Percentiles rank a stretch among this genome's conserved stretches.
Evolutionary conservation across 805 yeast species (phyloP).

Genomic region (Candida maesae): DNA sequence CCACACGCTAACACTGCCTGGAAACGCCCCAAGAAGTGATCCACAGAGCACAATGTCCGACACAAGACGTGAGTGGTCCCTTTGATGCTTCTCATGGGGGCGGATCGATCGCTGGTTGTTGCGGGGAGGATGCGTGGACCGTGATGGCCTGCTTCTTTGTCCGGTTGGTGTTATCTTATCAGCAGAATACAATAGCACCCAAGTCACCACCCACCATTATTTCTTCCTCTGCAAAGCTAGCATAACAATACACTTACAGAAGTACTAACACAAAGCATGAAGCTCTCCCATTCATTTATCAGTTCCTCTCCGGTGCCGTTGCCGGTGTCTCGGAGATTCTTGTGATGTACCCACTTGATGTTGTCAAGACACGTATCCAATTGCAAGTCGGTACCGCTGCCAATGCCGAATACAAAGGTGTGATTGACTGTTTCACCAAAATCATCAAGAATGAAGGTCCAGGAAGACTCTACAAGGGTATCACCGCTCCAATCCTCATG

Average conservation of each 20-base stretch:
- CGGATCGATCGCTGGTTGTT: too few relatives aligned
- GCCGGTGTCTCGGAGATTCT: slow-evolving; percentile 97
- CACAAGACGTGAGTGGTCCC: slow-evolving; percentile 13
- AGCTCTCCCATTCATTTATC: slow-evolving; percentile 87
- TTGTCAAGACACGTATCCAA: slow-evolving; percentile 95
- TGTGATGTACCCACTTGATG: slow-evolving; percentile 95
- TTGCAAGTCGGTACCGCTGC: slow-evolving; percentile 52
- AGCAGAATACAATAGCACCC: too few relatives aligned
- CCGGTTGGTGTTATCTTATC: slow-evolving; percentile 1
- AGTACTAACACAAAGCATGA: too few relatives aligned
- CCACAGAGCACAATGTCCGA: slow-evolving; percentile 7
- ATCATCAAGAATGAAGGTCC: slow-evolving; percentile 86
- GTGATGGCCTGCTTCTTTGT: too few relatives aligned
- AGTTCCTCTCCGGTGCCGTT: slow-evolving; percentile 86
- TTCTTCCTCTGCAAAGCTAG: too few relatives aligned
- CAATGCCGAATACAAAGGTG: slow-evolving; percentile 72
- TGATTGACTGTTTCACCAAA: slow-evolving; percentile 77
- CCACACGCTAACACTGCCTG: background rate
- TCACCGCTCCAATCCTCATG: slow-evolving; percentile 94
- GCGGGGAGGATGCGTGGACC: too few relatives aligned
- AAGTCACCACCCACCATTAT: too few relatives aligned
- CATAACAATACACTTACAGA: too few relatives aligned
- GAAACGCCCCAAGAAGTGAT: background rate
- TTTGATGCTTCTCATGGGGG: too few relatives aligned
- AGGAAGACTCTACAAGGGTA: slow-evolving; percentile 84